Percentiles rank a stretch among this genome's conserved stretches.
phyloP scores from a whole-genome alignment of 1,284 basidiomycete genomes.

The Cutaneotrichosporon sp. region DNA sequence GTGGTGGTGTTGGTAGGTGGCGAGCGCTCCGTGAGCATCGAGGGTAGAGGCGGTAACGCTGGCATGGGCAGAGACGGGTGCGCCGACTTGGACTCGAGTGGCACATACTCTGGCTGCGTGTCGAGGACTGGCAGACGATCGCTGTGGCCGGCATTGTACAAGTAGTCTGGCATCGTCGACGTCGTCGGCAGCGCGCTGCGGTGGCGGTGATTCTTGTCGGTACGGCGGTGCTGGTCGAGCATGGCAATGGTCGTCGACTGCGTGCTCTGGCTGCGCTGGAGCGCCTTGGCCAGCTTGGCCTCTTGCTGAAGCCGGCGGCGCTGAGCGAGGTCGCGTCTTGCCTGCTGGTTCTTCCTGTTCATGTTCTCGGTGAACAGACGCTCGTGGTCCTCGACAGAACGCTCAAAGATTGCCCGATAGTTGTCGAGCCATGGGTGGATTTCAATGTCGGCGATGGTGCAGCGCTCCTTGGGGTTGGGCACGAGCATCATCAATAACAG shows the following conservation, averaged over 20 bases:
- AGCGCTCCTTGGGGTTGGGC: conserved; percentile 68
- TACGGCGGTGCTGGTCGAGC: conserved; percentile 27
- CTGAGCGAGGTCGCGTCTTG: conserved; percentile 56
- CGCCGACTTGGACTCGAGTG: too few species aligned
- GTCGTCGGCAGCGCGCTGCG: conserved; percentile 48
- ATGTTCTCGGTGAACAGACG: conserved; percentile 74
- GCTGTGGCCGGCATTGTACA: conserved; percentile 29
- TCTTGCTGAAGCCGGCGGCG: conserved; percentile 39
- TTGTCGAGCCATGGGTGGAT: conserved; percentile 73
- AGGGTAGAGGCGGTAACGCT: background rate
- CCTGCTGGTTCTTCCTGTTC: conserved; percentile 70
- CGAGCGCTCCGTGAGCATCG: background rate
- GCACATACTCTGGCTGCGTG: background rate
- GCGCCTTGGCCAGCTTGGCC: conserved; percentile 27
- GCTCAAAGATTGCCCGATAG: conserved; percentile 63
- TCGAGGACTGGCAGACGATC: background rate
- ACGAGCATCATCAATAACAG: conserved; percentile 79
- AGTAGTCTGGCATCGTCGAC: conserved; percentile 41
- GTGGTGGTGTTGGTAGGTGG: too few species aligned
- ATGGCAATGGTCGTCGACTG: conserved; percentile 24
- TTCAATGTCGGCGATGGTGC: conserved; percentile 71
- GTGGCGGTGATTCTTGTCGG: conserved; percentile 35
- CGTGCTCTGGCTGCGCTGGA: conserved; percentile 39
- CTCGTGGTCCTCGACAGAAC: conserved; percentile 72
- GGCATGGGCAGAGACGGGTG: background rate